A percentile compares a stretch with the other conserved stretches of the same genome.
phyloP scores from a whole-genome alignment of 176 grass and related monocot species.

The Carex littledalei region DNA sequence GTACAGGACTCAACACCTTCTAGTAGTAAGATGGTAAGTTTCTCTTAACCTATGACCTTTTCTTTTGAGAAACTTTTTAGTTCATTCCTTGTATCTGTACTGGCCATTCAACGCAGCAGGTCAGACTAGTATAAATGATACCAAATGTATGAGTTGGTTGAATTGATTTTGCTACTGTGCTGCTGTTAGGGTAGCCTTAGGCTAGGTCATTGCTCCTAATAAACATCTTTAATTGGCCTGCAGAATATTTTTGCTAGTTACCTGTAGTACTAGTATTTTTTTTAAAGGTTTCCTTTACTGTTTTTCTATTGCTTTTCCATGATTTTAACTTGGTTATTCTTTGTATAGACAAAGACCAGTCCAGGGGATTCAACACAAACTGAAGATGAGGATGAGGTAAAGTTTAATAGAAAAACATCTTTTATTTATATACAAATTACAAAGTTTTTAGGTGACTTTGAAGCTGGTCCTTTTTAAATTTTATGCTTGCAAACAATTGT shows the following conservation, averaged over 20 bases:
- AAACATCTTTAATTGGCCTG: background rate
- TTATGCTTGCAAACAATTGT: background rate
- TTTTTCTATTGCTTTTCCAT: background rate
- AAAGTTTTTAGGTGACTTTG: background rate
- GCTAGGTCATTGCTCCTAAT: background rate
- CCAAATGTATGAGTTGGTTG: background rate
- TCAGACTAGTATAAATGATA: background rate
- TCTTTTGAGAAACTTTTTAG: background rate
- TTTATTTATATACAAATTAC: background rate
- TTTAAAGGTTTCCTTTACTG: background rate
- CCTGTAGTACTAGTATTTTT: background rate
- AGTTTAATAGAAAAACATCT: background rate
- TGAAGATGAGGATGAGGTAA: background rate
- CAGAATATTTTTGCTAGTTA: background rate
- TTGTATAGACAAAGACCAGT: constrained; percentile 5
- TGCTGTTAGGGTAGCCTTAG: background rate
- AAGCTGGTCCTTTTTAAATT: background rate
- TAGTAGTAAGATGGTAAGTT: constrained; percentile 16
- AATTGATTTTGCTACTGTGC: background rate
- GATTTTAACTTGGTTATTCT: background rate
- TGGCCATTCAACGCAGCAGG: background rate
- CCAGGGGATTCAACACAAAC: constrained; percentile 18
- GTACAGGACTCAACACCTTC: background rate
- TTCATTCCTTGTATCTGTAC: background rate
- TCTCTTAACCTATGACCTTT: background rate